Percentiles rank a stretch among this genome's conserved stretches.
Conservation (phyloP, 768 basidiomycete species). For the Amanita subjunquillea region DNA sequence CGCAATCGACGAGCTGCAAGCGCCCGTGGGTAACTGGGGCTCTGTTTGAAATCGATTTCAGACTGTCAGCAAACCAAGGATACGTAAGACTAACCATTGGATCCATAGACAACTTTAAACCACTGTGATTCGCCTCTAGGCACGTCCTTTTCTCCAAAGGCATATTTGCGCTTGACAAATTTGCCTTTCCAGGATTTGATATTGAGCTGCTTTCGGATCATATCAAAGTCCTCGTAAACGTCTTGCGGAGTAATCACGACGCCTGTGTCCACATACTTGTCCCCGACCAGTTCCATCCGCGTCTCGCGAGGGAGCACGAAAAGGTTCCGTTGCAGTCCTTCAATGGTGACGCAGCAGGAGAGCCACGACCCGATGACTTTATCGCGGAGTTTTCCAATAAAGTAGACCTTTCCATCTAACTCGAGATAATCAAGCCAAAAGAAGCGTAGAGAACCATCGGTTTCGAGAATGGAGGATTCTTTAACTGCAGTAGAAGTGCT, state of each 20-base stretch:
- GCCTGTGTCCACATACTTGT: constrained; percentile 62
- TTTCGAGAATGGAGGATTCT: constrained; percentile 46
- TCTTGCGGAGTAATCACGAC: constrained; percentile 58
- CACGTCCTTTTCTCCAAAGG: constrained; percentile 78
- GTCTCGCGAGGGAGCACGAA: constrained; percentile 76
- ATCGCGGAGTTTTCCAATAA: constrained; percentile 88
- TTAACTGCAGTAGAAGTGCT: constrained; percentile 20
- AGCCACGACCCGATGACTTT: constrained; percentile 58
- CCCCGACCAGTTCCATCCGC: constrained; percentile 45
- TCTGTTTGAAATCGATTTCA: constrained; percentile 29
- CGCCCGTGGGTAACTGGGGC: constrained; percentile 60
- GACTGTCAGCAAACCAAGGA: background rate
- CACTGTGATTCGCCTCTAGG: constrained; percentile 74
- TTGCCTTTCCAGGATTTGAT: constrained; percentile 75
- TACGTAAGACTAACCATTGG: constrained; percentile 50
- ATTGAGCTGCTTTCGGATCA: constrained; percentile 57
- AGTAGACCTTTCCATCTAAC: constrained; percentile 71
- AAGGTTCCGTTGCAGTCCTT: constrained; percentile 81
- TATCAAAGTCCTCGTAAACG: constrained; percentile 78
- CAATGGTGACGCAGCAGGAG: constrained; percentile 81
- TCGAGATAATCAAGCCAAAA: constrained; percentile 97
- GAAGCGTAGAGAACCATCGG: constrained; percentile 79
- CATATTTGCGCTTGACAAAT: constrained; percentile 84
- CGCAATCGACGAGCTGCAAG: constrained; percentile 75
- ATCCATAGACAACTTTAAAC: constrained; percentile 91